phyloP scores from a whole-genome alignment of 2,329 filamentous ascomycete genomes.

The Taxawa tesnikishii region DNA sequence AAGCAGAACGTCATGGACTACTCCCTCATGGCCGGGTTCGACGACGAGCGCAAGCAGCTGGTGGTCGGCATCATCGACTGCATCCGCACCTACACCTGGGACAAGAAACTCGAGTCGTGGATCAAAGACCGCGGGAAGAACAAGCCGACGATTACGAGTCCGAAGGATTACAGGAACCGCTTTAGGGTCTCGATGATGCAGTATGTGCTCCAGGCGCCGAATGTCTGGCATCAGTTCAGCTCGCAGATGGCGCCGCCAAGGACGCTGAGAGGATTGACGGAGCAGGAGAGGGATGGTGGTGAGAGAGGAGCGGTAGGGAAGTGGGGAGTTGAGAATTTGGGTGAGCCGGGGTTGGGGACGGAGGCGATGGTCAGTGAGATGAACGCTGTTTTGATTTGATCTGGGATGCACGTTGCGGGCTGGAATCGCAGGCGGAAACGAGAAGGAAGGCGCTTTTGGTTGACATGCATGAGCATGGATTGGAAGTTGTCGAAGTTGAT shows the following conservation, averaged over 20 bases:
- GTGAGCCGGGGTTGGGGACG: conserved; percentile 6
- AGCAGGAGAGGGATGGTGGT: neutral
- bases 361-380: conserved; percentile 9
- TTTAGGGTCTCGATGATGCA: conserved; percentile 95
- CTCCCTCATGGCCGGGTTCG: conserved; percentile 94
- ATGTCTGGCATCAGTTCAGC: conserved; percentile 62
- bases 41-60: conserved; percentile 78
- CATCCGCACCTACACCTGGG: conserved; percentile 97
- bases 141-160: conserved; percentile 88
- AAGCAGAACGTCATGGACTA: conserved; percentile 99
- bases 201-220: conserved; percentile 65
- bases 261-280: conserved; percentile 15
- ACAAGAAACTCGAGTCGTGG: conserved; percentile 99
- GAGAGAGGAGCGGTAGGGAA: conserved; percentile 1
- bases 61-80: conserved; percentile 98
- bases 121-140: conserved; percentile 92
- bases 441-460: too few relatives aligned
- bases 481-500: too few relatives aligned
- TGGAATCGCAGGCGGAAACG: too few relatives aligned
- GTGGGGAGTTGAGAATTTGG: conserved; percentile 1
- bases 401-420: too few relatives aligned
- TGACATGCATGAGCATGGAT: too few relatives aligned
- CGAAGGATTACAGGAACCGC: conserved; percentile 92
- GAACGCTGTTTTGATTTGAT: conserved; percentile 5
- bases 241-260: conserved; percentile 19